phyloP scores from a whole-genome alignment of 1,284 basidiomycete species.

The Ceratobasidium papillatum region DNA sequence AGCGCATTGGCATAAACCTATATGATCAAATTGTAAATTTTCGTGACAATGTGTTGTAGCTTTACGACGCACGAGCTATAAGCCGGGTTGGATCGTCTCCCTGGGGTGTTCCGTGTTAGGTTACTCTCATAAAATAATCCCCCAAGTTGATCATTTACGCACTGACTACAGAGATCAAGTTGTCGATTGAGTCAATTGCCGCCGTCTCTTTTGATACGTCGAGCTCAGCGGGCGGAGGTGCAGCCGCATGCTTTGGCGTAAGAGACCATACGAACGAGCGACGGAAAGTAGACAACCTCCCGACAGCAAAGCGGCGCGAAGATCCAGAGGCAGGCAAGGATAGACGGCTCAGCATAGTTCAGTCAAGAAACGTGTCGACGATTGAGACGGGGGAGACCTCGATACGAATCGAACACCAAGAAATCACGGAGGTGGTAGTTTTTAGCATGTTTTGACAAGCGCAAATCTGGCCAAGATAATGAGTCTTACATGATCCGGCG shows the following conservation, averaged over 20 bases:
- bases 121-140: not conserved
- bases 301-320: not conserved
- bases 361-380: not conserved
- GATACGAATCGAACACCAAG: not conserved
- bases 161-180: constrained; percentile 36
- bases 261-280: constrained; percentile 24
- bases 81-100: constrained; percentile 63
- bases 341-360: not conserved
- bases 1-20: constrained; percentile 60
- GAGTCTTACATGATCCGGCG: constrained; percentile 28
- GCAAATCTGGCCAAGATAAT: not conserved
- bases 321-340: not conserved
- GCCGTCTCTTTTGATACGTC: constrained; percentile 28
- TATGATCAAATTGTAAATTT: constrained; percentile 50
- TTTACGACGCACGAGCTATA: constrained; percentile 58
- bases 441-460: constrained; percentile 6
- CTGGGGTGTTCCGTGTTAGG: constrained; percentile 49
- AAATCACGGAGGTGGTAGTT: not conserved
- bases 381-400: not conserved
- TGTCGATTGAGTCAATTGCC: constrained; percentile 29
- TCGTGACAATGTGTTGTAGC: constrained; percentile 2
- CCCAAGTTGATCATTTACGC: not conserved
- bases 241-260: not conserved
- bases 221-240: not conserved
- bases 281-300: not conserved